Conservation (phyloP, 495 filamentous ascomycete genomes). For the Trichoderma asperelloides region DNA sequence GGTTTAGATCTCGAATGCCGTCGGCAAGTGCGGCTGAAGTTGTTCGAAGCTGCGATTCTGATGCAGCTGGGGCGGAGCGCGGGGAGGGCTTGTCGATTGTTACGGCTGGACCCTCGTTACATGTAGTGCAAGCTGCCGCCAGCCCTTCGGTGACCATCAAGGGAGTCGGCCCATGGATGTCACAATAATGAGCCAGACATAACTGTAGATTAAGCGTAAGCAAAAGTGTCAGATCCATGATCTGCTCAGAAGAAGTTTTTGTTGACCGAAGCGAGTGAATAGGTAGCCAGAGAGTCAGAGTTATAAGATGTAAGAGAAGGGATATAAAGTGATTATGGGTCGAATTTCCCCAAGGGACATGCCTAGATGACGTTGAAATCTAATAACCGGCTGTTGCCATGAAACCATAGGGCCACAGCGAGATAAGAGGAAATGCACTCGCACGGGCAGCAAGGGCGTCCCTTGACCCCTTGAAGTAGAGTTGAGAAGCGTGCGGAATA, state of each 20-base stretch:
- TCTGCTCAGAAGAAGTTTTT: neutral
- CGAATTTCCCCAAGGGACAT: neutral
- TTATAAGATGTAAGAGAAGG: neutral
- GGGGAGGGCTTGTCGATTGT: neutral
- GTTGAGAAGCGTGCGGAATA: neutral
- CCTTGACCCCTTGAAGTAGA: neutral
- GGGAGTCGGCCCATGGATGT: slow-evolving; percentile 88
- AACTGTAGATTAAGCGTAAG: slow-evolving; percentile 46
- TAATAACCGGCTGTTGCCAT: neutral
- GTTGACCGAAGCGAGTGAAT: neutral
- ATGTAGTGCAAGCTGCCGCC: slow-evolving; percentile 68
- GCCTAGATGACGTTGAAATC: neutral
- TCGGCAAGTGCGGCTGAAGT: slow-evolving; percentile 27
- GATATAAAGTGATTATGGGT: neutral
- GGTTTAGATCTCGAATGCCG: slow-evolving; percentile 31
- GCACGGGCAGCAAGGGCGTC: neutral
- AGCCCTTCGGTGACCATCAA: slow-evolving; percentile 89
- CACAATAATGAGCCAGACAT: slow-evolving; percentile 93
- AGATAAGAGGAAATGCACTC: neutral
- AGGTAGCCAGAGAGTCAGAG: neutral
- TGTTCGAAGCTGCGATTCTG: neutral
- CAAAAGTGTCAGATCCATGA: neutral
- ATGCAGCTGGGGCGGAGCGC: neutral
- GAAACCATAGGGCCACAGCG: neutral
- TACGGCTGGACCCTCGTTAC: slow-evolving; percentile 39